Percentiles rank a stretch among this genome's conserved stretches.
Conservation (phyloP, 1,284 basidiomycete genomes). For the Hymenochaete sp. region DNA sequence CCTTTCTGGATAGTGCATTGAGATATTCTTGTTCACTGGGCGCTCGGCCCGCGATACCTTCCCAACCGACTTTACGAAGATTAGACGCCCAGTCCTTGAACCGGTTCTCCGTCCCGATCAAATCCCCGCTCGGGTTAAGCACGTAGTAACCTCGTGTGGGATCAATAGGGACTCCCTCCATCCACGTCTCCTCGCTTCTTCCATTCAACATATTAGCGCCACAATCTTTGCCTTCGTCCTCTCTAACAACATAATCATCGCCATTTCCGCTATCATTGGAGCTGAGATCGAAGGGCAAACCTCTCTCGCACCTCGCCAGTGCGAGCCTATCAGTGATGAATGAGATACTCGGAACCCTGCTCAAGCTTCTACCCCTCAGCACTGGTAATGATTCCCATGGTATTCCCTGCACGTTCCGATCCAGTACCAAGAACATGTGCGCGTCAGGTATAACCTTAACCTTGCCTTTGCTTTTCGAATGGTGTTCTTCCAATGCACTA, state of each 20-base stretch:
- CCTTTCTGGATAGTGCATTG: conserved; percentile 59
- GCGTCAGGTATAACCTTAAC: conserved; percentile 36
- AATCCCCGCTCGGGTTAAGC: conserved; percentile 89
- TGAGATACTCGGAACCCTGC: conserved; percentile 82
- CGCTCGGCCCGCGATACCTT: conserved; percentile 66
- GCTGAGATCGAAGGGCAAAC: conserved; percentile 20
- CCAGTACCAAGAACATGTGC: conserved; percentile 85
- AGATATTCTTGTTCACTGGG: conserved; percentile 80
- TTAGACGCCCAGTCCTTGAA: conserved; percentile 72
- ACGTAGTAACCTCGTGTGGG: conserved; percentile 72
- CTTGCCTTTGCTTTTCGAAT: conserved; percentile 31
- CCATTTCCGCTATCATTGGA: too few relatives aligned
- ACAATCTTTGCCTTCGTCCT: conserved; percentile 14
- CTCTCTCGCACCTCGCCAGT: conserved; percentile 40
- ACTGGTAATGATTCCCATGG: conserved; percentile 96
- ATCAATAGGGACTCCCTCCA: conserved; percentile 51
- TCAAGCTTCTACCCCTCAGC: conserved; percentile 77
- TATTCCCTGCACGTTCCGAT: conserved; percentile 82
- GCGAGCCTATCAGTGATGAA: conserved; percentile 81
- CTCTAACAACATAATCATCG: conserved; percentile 13
- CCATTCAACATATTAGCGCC: too few relatives aligned
- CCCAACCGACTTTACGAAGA: conserved; percentile 72
- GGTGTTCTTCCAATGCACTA: conserved; percentile 61
- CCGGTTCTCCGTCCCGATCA: conserved; percentile 73
- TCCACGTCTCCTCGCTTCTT: conserved; percentile 1